phyloP scores from a whole-genome alignment of 306 rosid genomes.

The Cucurbita maxima region DNA sequence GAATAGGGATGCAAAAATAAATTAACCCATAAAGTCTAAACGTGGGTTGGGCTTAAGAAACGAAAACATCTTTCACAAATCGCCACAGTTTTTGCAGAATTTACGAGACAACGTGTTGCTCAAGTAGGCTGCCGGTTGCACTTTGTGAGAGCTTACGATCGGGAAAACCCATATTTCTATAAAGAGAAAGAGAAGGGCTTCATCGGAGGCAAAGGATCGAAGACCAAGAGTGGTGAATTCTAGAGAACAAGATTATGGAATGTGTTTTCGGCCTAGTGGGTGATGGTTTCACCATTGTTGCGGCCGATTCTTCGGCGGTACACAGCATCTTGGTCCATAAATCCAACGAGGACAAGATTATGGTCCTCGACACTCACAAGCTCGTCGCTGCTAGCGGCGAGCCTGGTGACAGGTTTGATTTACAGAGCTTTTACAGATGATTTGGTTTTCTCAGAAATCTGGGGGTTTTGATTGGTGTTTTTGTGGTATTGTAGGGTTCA shows the following conservation, averaged over 20 bases:
- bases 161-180: not conserved
- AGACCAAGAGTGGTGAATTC: not conserved
- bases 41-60: too few relatives aligned
- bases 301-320: constrained; percentile 80
- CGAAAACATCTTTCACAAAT: not conserved
- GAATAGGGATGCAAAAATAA: too few relatives aligned
- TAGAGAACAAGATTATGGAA: constrained; percentile 34
- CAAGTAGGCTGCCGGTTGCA: not conserved
- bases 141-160: not conserved
- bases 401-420: constrained; percentile 63
- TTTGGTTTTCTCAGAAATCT: not conserved
- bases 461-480: not conserved
- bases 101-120: not conserved
- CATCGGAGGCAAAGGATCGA: not conserved
- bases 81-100: not conserved
- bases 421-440: constrained; percentile 7
- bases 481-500: constrained; percentile 33
- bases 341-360: constrained; percentile 91
- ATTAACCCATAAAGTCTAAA: too few relatives aligned
- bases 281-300: constrained; percentile 62
- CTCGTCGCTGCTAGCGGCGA: constrained; percentile 94
- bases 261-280: constrained; percentile 79
- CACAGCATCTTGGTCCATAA: constrained; percentile 90
- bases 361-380: constrained; percentile 86
- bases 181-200: not conserved